Evolutionary conservation across 1,284 basidiomycete genomes (phyloP).

Genomic region (Tremellales sp.): DNA sequence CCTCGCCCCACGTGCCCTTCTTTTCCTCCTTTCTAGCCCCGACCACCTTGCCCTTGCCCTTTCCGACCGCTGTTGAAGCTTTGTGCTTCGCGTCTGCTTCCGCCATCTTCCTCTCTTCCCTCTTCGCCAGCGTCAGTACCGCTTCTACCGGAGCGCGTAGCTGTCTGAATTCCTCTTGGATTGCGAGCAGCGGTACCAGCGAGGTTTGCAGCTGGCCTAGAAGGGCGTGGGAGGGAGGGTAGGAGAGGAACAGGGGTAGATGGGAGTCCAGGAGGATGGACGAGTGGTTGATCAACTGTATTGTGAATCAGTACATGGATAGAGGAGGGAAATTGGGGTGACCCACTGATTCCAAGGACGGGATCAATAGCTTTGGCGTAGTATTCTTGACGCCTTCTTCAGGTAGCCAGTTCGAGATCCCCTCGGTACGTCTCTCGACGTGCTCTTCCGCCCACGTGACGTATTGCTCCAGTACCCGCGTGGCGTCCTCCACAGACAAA

Average conservation of each 20-base stretch:
- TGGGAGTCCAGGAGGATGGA: constrained; percentile 46
- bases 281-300: constrained; percentile 35
- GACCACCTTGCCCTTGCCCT: constrained; percentile 5
- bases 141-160: constrained; percentile 44
- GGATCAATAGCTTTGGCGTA: neutral
- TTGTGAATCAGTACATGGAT: neutral
- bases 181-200: constrained; percentile 33
- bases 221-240: constrained; percentile 28
- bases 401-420: constrained; percentile 29
- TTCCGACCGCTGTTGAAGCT: neutral
- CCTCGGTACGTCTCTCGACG: constrained; percentile 21
- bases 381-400: neutral
- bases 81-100: constrained; percentile 17
- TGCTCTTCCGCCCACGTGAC: constrained; percentile 33
- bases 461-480: constrained; percentile 26
- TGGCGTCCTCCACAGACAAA: constrained; percentile 34
- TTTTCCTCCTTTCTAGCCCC: neutral
- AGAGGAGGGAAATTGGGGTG: neutral
- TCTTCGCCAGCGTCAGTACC: constrained; percentile 32
- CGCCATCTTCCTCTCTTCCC: constrained; percentile 28
- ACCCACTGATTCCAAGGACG: constrained; percentile 14
- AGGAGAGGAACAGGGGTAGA: constrained; percentile 38
- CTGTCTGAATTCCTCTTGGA: constrained; percentile 39
- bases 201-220: constrained; percentile 29
- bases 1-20: constrained; percentile 22